Conservation (phyloP, 371 early-diverging fungal species). For the Apophysomyces trapeziformis region DNA sequence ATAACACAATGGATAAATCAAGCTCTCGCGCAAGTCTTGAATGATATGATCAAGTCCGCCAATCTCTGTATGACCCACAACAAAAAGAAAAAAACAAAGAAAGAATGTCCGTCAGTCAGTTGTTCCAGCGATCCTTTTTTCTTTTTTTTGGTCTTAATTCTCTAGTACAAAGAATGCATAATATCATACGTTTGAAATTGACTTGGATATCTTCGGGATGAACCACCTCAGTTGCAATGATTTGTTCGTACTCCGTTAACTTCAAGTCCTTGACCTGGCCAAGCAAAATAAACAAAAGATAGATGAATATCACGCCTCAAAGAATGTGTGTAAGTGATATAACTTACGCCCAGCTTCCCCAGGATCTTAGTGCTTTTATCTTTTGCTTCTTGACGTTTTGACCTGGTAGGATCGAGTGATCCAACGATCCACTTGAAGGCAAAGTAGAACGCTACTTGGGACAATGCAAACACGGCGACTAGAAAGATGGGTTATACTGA, state of each 20-base stretch:
- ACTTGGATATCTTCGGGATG: conserved; percentile 91
- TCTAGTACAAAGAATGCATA: conserved; percentile 4
- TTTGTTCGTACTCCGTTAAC: conserved; percentile 91
- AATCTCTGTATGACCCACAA: conserved; percentile 60
- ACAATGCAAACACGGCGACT: conserved; percentile 79
- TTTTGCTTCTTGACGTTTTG: conserved; percentile 77
- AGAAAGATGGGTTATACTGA: not conserved
- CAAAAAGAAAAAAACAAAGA: too few relatives aligned
- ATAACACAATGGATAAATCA: conserved; percentile 92
- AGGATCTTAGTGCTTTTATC: conserved; percentile 71
- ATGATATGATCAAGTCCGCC: conserved; percentile 94
- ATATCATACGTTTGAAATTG: conserved; percentile 71
- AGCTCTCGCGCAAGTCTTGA: conserved; percentile 88
- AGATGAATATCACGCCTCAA: too few relatives aligned
- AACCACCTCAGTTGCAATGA: conserved; percentile 93
- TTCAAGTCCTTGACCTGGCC: conserved; percentile 69
- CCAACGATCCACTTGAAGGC: conserved; percentile 81
- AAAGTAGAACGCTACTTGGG: conserved; percentile 86
- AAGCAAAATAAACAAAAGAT: not conserved
- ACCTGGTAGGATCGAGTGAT: conserved; percentile 74
- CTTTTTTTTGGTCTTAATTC: not conserved
- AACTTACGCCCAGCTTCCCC: conserved; percentile 74
- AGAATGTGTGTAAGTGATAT: too few relatives aligned
- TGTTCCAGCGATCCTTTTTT: not conserved
- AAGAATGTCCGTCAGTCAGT: not conserved